phyloP scores from a whole-genome alignment of 768 basidiomycete genomes.

The Pleurotus tuoliensis region DNA sequence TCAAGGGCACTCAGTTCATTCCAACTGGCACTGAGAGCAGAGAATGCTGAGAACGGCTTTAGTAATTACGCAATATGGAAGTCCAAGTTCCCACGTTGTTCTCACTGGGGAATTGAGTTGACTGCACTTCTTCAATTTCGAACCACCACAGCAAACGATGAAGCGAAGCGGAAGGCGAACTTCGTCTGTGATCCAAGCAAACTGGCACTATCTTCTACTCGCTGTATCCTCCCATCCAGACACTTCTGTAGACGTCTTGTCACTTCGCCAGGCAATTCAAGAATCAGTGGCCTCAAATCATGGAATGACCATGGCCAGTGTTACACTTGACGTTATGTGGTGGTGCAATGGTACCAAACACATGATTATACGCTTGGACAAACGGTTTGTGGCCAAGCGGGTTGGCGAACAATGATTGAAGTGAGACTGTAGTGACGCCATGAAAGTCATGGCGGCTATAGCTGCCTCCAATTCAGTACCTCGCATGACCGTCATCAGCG shows the following conservation, averaged over 20 bases:
- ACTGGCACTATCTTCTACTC: slow-evolving; percentile 3
- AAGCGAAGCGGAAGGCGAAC: no score
- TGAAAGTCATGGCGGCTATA: slow-evolving; percentile 30
- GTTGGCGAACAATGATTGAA: neutral
- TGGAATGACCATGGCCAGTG: slow-evolving; percentile 46
- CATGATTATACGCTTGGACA: slow-evolving; percentile 36
- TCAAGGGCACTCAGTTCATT: no score
- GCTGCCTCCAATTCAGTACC: slow-evolving; percentile 26
- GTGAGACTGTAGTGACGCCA: slow-evolving; percentile 25
- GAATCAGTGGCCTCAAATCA: slow-evolving; percentile 52
- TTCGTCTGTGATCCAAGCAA: neutral
- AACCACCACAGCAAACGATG: no score
- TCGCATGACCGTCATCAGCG: slow-evolving; percentile 29
- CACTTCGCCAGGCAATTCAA: slow-evolving; percentile 51
- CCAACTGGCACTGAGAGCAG: no score
- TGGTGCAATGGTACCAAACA: slow-evolving; percentile 36
- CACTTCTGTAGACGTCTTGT: slow-evolving; percentile 31
- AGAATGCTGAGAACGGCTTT: no score
- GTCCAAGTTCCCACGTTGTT: no score
- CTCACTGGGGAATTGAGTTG: no score
- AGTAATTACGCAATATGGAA: no score
- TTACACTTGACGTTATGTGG: slow-evolving; percentile 59
- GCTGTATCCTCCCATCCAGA: slow-evolving; percentile 30
- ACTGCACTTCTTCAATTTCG: no score
- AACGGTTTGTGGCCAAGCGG: slow-evolving; percentile 28